phyloP scores from a whole-genome alignment of 2,329 filamentous ascomycete species.

The Seiridium cupressi region DNA sequence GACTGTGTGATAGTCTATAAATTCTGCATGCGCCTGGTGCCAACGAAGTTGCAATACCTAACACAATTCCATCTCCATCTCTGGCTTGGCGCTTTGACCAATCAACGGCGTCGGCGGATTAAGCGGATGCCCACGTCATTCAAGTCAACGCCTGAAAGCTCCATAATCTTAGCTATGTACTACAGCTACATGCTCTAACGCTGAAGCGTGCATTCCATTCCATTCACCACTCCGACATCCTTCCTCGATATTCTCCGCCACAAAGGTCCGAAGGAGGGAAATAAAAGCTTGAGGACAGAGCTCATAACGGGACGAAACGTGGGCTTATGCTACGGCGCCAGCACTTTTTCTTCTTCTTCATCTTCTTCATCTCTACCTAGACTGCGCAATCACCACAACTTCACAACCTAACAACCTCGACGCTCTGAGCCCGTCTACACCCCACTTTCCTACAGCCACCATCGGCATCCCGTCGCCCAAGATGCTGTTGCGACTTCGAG shows the following conservation, averaged over 20 bases:
- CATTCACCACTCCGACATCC: too few species aligned
- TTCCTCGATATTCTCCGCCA: too few species aligned
- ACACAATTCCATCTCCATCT: neutral
- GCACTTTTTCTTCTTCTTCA: neutral
- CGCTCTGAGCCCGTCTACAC: neutral
- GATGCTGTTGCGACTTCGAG: slow-evolving; percentile 85
- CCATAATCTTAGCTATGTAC: neutral
- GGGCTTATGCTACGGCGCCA: neutral
- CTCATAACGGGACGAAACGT: too few species aligned
- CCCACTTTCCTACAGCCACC: slow-evolving; percentile 3
- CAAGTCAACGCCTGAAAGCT: slow-evolving; percentile 6
- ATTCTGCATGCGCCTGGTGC: too few species aligned
- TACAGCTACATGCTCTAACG: neutral
- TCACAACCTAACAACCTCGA: neutral
- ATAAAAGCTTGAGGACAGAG: too few species aligned
- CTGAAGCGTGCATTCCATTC: too few species aligned
- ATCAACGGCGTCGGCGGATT: neutral
- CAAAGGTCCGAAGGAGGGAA: too few species aligned
- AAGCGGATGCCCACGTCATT: slow-evolving; percentile 5
- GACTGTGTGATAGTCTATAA: too few species aligned
- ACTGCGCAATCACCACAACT: slow-evolving; percentile 1
- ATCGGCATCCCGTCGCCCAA: slow-evolving; percentile 22
- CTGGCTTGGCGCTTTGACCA: neutral
- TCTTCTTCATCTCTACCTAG: neutral
- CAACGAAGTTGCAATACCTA: too few species aligned